Percentiles rank a stretch among this genome's conserved stretches.
phyloP scores from a whole-genome alignment of 495 filamentous ascomycete species.

The Tuber brumale region DNA sequence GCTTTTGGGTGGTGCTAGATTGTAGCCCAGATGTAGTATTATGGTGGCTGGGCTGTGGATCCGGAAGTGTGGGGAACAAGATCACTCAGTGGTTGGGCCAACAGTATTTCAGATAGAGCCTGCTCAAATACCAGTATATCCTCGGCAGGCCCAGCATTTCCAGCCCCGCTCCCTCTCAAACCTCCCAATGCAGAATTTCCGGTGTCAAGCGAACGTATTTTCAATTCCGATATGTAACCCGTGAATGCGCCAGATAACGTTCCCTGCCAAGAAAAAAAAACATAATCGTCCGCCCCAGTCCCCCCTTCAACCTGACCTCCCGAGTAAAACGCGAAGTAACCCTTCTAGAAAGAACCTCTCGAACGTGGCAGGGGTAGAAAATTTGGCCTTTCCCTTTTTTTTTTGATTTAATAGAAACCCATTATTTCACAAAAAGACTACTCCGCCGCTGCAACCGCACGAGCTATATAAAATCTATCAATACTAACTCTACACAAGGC shows the following conservation, averaged over 20 bases:
- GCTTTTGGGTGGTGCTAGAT: neutral
- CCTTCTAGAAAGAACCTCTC: conserved; percentile 2
- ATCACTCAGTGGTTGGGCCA: neutral
- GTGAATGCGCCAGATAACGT: conserved; percentile 1
- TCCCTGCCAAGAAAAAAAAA: neutral
- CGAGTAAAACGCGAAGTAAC: neutral
- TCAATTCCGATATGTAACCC: neutral
- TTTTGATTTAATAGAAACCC: conserved; percentile 36
- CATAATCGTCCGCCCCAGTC: neutral
- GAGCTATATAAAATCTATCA: conserved; percentile 47
- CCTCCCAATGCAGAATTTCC: neutral
- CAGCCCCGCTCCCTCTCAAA: neutral
- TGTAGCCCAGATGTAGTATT: neutral
- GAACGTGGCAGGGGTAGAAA: conserved; percentile 14
- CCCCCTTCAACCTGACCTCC: neutral
- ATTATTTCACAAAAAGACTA: conserved; percentile 44
- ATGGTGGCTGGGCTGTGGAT: neutral
- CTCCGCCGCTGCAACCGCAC: conserved; percentile 55
- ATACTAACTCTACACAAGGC: conserved; percentile 42
- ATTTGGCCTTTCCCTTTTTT: conserved; percentile 22
- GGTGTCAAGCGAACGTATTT: neutral
- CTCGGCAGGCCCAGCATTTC: neutral
- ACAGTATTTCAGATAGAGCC: neutral
- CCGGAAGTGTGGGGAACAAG: neutral
- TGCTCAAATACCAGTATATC: neutral